These are phyloP conservation scores for Moesziomyces globuligerus DNA, from an alignment of 1,284 basidiomycete genomes.

Conservation along the genomic window DNA sequence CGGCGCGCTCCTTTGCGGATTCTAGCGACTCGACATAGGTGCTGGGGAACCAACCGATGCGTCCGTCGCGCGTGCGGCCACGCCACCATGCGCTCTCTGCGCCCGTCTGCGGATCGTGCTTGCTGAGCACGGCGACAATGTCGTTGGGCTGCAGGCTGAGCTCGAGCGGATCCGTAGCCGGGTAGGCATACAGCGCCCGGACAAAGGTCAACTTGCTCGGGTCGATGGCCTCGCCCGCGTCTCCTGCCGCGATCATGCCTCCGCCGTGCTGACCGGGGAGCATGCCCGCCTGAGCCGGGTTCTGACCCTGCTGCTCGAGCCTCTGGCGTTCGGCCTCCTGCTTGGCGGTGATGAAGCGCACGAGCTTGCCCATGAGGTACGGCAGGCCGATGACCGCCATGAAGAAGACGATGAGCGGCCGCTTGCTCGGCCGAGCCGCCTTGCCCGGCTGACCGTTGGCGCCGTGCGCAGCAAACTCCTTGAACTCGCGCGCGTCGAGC, in stretches of 20 bases:
- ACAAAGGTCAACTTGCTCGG: conserved; percentile 82
- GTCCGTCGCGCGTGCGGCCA: conserved; percentile 90
- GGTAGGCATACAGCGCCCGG: conserved; percentile 83
- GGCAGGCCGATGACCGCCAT: conserved; percentile 94
- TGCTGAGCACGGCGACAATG: conserved; percentile 89
- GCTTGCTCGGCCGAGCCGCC: conserved; percentile 73
- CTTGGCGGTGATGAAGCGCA: conserved; percentile 80
- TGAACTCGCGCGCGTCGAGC: conserved; percentile 62
- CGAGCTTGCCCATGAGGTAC: conserved; percentile 90
- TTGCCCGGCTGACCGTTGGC: conserved; percentile 35
- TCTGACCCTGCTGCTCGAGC: conserved; percentile 65
- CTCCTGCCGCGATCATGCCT: conserved; percentile 44
- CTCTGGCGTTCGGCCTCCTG: conserved; percentile 68
- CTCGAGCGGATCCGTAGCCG: conserved; percentile 74
- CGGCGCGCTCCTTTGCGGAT: conserved; percentile 59
- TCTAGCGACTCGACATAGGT: conserved; percentile 69
- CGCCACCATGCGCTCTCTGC: conserved; percentile 93
- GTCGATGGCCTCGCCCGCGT: conserved; percentile 68
- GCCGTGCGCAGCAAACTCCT: conserved; percentile 60
- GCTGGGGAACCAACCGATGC: conserved; percentile 94
- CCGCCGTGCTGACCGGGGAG: conserved; percentile 74
- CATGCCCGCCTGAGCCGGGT: conserved; percentile 69
- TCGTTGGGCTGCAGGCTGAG: conserved; percentile 86
- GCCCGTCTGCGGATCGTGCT: conserved; percentile 71
- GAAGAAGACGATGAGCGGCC: conserved; percentile 93